Evolutionary conservation across 768 basidiomycete genomes (phyloP), one percentile per base, ranked within the genome.

Genomic region (Trametes cinnabarina): DNA sequence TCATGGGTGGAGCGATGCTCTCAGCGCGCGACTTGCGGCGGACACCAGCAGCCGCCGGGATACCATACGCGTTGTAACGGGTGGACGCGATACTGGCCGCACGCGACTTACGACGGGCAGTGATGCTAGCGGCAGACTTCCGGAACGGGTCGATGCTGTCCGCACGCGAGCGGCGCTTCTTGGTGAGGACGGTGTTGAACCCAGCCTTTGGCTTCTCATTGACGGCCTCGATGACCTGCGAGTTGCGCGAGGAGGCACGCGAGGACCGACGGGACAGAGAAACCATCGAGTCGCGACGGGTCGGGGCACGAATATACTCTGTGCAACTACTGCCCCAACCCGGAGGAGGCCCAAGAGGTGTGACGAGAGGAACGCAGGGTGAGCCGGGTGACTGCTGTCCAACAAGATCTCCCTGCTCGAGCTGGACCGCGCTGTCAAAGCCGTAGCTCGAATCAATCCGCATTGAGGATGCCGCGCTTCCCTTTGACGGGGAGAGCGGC

Each of bases 91-190:
- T 20, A 47, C 46, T 59, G 28, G 32, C 46, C 10, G 57, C 43
- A 30, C 57, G 56, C 15, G 56, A 50, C 30, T 58, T 58, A 19
- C 57, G 56, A 41, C 56, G 56, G 14, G 44, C 44, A 19, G 23
- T 6, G 9, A 57, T 46, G 19, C 50, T 26, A 15, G 47, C 53
- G 15, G 51, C 30, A 9, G 42, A 46, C 50, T 60, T 60, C 6
- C 58, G 44, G 60, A 61, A 61, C 23, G 60, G 60, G 46, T 61
- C 60, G 55, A 61, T 61, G 44, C 50, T 56, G 51, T 61, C 60
- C 2, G 44, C 60, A 28, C 53, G 53, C 5, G 60, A 61, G 50
- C 60, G 60, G 6, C 60, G 60, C 55, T 61, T 61, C 51, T 41
- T 56, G 22, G 50, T 50, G 2, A 47, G 15, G 25, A 17, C 37